Evolutionary conservation across 345 rosid genomes (phyloP), one percentile per base, ranked within the genome.

Genomic region (Eutrema heterophyllum): DNA sequence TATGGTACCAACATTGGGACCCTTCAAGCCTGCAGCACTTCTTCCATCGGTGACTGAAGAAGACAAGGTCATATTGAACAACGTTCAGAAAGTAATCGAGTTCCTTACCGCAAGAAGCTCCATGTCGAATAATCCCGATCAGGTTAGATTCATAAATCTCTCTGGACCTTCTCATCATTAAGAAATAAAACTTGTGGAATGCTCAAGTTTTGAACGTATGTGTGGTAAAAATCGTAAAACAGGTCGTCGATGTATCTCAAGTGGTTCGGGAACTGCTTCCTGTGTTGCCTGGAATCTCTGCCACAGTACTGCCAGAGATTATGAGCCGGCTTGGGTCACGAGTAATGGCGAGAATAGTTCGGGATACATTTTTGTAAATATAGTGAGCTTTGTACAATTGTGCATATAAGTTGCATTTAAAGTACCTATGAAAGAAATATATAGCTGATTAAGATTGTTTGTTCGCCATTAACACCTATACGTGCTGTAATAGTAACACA

Each of bases 11-110:
- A 61, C 89, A n/a, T 70, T 87, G 29, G 96, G 92, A 71, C 94
- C 86, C 5, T 84, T 94, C 68, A 89, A 63, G 80, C 89, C 95
- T 21, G 81, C 93, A 9, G 93, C 86, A 15, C 81, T 94, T 70
- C 76, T 94, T 49, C 98, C 98, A 24, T 71, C 96, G 5, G 75
- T 94, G 29, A 94, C 93, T 0, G 91, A 91, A 66, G 98, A 93
- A 77, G 98, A 94, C 78, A 87, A 58, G 72, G 60, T 86, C 68
- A 87, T 91, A 44, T 70, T 94, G 71, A 83, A 79, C 74, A 94
- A 94, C 45, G 96, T 94, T 48, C 85, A 87, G 80, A 93, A 88
- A 68, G 84, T 93, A 67, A 74, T 84, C 0, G 89, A 83, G 72
- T 93, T 93, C 81, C 87, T 93, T 62, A 89, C 94, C 9, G 86